Percentiles rank a stretch among this genome's conserved stretches.
Conservation (phyloP, 495 filamentous ascomycete genomes). For the Xylaria scruposa region DNA sequence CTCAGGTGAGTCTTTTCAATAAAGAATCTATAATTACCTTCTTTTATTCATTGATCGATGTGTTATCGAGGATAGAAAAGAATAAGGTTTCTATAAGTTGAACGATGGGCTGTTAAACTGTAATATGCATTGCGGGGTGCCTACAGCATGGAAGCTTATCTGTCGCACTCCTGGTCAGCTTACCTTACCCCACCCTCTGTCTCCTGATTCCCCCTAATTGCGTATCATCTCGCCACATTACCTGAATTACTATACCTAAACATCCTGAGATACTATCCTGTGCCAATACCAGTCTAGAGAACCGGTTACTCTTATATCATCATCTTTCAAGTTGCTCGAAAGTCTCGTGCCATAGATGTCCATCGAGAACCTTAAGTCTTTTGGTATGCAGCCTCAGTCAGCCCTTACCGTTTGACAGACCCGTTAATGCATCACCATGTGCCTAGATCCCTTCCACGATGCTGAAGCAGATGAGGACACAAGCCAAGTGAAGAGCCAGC, state of each 20-base stretch:
- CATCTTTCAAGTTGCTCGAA: not conserved
- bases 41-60: no score
- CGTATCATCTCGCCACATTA: not conserved
- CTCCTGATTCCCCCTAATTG: not conserved
- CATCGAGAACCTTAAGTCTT: conserved; percentile 29
- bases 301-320: not conserved
- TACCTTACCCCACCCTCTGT: conserved; percentile 17
- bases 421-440: conserved; percentile 14
- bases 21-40: no score
- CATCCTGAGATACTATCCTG: not conserved
- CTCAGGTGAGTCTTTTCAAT: no score
- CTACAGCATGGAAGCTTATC: conserved; percentile 5
- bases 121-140: not conserved
- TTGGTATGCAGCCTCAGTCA: conserved; percentile 20
- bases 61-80: no score
- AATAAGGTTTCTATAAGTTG: no score
- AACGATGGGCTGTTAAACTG: not conserved
- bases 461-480: conserved; percentile 27
- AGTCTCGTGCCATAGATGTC: conserved; percentile 21
- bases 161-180: not conserved
- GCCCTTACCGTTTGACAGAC: not conserved
- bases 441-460: conserved; percentile 28
- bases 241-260: not conserved
- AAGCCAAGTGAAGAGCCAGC: conserved; percentile 25
- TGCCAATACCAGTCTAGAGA: not conserved